phyloP scores from a whole-genome alignment of 1,284 basidiomycete species.

The Heterobasidion annosum region DNA sequence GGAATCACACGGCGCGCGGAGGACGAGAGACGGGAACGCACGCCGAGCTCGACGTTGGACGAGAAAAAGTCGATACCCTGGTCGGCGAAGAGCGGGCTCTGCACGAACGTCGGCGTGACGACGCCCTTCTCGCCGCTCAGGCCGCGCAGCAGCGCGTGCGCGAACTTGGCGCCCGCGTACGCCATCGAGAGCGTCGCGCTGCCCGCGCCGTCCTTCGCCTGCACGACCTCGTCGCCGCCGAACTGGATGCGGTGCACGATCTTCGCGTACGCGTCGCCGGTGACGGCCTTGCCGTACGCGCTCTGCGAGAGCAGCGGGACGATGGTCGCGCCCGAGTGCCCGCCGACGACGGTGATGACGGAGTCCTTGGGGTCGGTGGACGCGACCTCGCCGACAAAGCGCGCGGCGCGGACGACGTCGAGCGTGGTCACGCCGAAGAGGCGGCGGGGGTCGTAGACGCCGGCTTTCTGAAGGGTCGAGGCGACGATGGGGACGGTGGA shows the following conservation, averaged over 20 bases:
- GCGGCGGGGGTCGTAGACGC: slow-evolving; percentile 82
- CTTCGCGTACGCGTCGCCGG: slow-evolving; percentile 60
- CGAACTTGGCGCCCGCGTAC: slow-evolving; percentile 87
- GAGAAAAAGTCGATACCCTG: slow-evolving; percentile 89
- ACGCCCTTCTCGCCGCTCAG: slow-evolving; percentile 83
- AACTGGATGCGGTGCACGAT: slow-evolving; percentile 91
- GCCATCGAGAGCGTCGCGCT: slow-evolving; percentile 89
- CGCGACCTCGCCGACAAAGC: slow-evolving; percentile 78
- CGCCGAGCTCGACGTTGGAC: slow-evolving; percentile 84
- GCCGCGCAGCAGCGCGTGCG: slow-evolving; percentile 75
- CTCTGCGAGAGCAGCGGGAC: slow-evolving; percentile 91
- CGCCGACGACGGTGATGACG: slow-evolving; percentile 85
- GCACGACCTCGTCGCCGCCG: slow-evolving; percentile 90
- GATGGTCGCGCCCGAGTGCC: slow-evolving; percentile 95
- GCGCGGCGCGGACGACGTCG: slow-evolving; percentile 92
- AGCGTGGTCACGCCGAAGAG: slow-evolving; percentile 92
- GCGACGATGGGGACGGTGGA: slow-evolving; percentile 97
- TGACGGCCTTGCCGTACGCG: slow-evolving; percentile 49
- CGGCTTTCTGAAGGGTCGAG: slow-evolving; percentile 86
- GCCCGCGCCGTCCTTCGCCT: slow-evolving; percentile 86
- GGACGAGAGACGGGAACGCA: slow-evolving; percentile 30
- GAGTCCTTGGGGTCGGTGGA: slow-evolving; percentile 62
- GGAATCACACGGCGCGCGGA: not conserved
- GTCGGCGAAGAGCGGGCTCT: slow-evolving; percentile 76
- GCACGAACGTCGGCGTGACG: slow-evolving; percentile 81